Conservation (phyloP, 257 asterid genomes). For the Datura wrightii region DNA sequence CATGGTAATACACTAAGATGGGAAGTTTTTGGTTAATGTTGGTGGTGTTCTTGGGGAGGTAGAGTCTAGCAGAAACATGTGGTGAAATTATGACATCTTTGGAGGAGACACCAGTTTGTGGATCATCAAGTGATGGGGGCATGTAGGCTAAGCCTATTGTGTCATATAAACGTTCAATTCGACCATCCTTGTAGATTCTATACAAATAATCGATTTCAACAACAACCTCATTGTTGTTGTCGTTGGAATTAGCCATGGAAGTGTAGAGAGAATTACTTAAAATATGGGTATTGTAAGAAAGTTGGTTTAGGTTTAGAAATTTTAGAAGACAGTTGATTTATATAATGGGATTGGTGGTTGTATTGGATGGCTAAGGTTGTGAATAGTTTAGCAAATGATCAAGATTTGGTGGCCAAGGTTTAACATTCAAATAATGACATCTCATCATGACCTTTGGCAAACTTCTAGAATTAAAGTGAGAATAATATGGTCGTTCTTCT, state of each 20-base stretch:
- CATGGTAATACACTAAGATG: constrained; percentile 53
- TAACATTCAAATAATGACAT: too few species aligned
- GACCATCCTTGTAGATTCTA: constrained; percentile 49
- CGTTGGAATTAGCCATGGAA: not conserved
- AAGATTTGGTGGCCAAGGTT: too few species aligned
- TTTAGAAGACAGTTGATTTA: not conserved
- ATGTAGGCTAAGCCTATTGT: not conserved
- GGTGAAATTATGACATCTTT: constrained; percentile 47
- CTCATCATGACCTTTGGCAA: too few species aligned
- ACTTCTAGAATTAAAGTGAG: too few species aligned
- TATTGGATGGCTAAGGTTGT: not conserved
- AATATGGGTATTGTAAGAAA: not conserved
- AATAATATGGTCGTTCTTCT: too few species aligned
- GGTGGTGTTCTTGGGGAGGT: constrained; percentile 41
- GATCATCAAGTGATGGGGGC: constrained; percentile 45
- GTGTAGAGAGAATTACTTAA: not conserved
- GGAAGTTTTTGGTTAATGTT: constrained; percentile 44
- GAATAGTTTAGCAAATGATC: too few species aligned
- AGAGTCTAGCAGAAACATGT: constrained; percentile 50
- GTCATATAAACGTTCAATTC: constrained; percentile 44
- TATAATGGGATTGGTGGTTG: not conserved
- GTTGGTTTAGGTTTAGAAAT: not conserved
- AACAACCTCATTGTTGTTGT: not conserved
- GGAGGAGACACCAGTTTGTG: constrained; percentile 45
- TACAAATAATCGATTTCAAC: constrained; percentile 39